These are phyloP conservation scores for Brettanomyces sp. DNA, from an alignment of 805 yeast species.

Conservation along the genomic window DNA sequence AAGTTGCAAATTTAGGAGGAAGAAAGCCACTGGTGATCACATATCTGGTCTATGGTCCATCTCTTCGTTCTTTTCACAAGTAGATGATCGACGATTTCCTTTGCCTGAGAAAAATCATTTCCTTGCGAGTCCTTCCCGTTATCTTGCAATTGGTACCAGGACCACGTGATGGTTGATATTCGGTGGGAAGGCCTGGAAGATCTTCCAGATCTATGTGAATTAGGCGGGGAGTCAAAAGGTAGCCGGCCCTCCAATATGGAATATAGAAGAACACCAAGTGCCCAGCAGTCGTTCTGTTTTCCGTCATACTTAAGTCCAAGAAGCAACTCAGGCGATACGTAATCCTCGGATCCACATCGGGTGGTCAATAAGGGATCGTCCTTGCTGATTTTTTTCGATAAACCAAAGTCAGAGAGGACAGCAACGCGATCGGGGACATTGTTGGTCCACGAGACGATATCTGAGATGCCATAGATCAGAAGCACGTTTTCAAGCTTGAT, in stretches of 20 bases:
- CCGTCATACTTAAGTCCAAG: slow-evolving; percentile 93
- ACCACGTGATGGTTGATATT: slow-evolving; percentile 90
- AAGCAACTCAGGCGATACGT: slow-evolving; percentile 87
- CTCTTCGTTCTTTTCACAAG: slow-evolving; percentile 41
- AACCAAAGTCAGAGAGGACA: slow-evolving; percentile 80
- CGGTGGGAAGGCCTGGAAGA: slow-evolving; percentile 67
- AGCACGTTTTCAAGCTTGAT: slow-evolving; percentile 80
- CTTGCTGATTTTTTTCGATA: slow-evolving; percentile 60
- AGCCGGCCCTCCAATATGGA: slow-evolving; percentile 75
- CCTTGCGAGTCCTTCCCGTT: slow-evolving; percentile 6
- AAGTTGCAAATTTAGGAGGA: no score
- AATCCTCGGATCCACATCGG: slow-evolving; percentile 94
- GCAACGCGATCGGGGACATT: slow-evolving; percentile 23
- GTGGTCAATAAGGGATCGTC: slow-evolving; percentile 63
- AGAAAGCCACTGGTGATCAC: slow-evolving; percentile 1
- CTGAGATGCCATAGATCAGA: slow-evolving; percentile 27
- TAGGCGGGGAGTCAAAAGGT: slow-evolving; percentile 86
- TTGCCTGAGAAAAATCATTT: slow-evolving; percentile 28
- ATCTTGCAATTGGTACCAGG: slow-evolving; percentile 52
- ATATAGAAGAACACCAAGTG: slow-evolving; percentile 85
- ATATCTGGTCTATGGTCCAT: slow-evolving; percentile 25
- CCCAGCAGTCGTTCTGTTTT: slow-evolving; percentile 86
- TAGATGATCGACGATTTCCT: slow-evolving; percentile 39
- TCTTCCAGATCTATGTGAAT: slow-evolving; percentile 35
- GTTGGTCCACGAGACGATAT: slow-evolving; percentile 13